A percentile compares a stretch with the other conserved stretches of the same genome.
These are phyloP conservation scores for Fomitopsis pinicola DNA, from an alignment of 1,284 basidiomycete species.

Conservation along the genomic window DNA sequence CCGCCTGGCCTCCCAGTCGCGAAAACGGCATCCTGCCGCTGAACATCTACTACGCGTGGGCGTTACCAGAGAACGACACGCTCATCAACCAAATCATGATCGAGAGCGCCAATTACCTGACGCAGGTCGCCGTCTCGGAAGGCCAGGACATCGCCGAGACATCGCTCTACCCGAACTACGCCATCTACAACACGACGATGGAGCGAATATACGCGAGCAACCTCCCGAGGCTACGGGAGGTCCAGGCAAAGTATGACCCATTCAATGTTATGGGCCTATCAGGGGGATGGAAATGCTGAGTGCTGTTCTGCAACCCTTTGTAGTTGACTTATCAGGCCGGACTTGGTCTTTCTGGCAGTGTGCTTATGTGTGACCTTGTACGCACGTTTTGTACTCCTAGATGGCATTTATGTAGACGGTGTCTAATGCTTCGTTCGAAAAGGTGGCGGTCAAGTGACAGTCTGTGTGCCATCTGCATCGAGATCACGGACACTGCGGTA, in stretches of 20 bases:
- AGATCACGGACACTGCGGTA: no score
- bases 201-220: conserved; percentile 47
- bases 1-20: conserved; percentile 49
- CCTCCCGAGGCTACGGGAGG: conserved; percentile 30
- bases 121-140: conserved; percentile 33
- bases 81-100: conserved; percentile 35
- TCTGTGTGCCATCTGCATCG: no score
- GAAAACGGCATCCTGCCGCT: conserved; percentile 36
- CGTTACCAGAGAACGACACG: conserved; percentile 28
- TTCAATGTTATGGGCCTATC: conserved; percentile 52
- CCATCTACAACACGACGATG: conserved; percentile 42
- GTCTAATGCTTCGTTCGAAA: background rate
- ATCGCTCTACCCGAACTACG: conserved; percentile 47
- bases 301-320: conserved; percentile 8
- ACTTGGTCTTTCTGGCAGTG: background rate
- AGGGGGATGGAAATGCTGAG: conserved; percentile 43
- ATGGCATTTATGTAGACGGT: background rate
- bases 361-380: background rate
- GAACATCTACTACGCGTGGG: conserved; percentile 48
- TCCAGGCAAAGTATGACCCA: conserved; percentile 45
- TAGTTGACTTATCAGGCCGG: background rate
- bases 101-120: conserved; percentile 34
- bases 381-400: background rate
- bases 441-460: no score
- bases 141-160: conserved; percentile 38